Base-by-base conservation (phyloP, 164 flowering plant genomes). In the Paratinospora sagittata region DNA sequence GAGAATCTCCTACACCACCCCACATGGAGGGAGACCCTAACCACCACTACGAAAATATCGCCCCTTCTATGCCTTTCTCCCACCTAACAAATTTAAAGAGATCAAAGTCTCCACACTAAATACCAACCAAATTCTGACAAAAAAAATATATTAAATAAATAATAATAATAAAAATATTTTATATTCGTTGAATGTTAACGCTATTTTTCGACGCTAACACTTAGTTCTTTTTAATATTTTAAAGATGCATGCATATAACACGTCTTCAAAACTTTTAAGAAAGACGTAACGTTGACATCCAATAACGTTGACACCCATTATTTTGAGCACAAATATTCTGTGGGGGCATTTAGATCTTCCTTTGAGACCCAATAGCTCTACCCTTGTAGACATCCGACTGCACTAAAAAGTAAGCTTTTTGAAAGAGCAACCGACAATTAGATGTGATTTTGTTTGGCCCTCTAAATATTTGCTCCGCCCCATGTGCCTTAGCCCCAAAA, bases 401-500 rank as follows among this genome's bases (percentile, higher is more conserved):
- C 45, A 66, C 45, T 27, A 3, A 66, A 37, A 39, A 43, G 2
- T 33, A 37, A 21, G 9, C 13, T 26, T 43, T 66, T 66, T 66
- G 23, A 41, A 43, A 67, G 60, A 47, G 36, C 70, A 67, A 47
- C 70, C 36, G 73, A 71, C 73, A 63, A 27, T 27, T 13, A 41
- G 47, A 71, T 63, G 68, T 64, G 55, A 71, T 63, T 63, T 63
- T 63, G 61, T 71, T 76, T 61, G 77, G 78, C 75, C 77, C 82
- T 69, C 37, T 37, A 67, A 84, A 37, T 63, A 63, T 63, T 9
- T 70, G 64, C 21, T 27, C 73, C 60, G 62, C 69, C 86, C 86
- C 88, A 85, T 85, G 88, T 85, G 88, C 86, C 33, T 30, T 30
- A 21, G 16, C 71, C 76, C 63, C 75, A 41, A 70, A 66, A 71